Base-by-base conservation (phyloP, 371 early-diverging fungal species). In the Lichtheimia corymbifera region DNA sequence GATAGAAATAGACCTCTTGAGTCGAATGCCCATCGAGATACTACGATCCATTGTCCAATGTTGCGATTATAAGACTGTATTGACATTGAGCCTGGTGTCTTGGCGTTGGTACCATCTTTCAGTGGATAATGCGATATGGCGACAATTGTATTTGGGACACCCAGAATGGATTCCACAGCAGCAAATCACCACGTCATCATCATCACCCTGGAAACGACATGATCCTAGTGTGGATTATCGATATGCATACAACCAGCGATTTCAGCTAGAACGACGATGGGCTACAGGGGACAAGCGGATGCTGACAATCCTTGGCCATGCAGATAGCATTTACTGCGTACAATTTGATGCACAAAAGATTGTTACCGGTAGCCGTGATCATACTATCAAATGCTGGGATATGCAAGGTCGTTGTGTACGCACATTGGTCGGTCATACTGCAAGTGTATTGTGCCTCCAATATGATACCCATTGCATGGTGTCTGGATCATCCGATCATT, bases 321-420 rank as follows among this genome's bases (percentile, higher is more conserved):
- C 63, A 9, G 99, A 98, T 65, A 87, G 94, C 56, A 93, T 99
- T 4, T 95, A 99, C 68, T 97, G 97, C 63, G 81, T 98, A 24
- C 98, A 96, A 70, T 93, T 91, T 68, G 94, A 95, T 68, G 75
- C 79, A 35, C 65, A 89, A 35, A 87, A 86, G 57, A 85, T 98
- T 40, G 86, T 97, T 7, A 92, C 94, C 0, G 98, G 98, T 9
- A 96, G 96, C 12, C 87, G 97, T 55, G 99, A 99, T 77, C 80
- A 87, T 35, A 91, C 94, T 5, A 86, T 97, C 62, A 77, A 77
- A 50, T 63, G 69, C 7, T 86, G 86, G 86, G 88, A 93, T 69
- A 67, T 91, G 42, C 63, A 79, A 52, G 84, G 88, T 49, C 70
- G 79, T 54, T 91, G 88, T 63, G 64, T 86, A 5, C 82, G 88